phyloP scores from a whole-genome alignment of 306 rosid species.

The Prunus davidiana region DNA sequence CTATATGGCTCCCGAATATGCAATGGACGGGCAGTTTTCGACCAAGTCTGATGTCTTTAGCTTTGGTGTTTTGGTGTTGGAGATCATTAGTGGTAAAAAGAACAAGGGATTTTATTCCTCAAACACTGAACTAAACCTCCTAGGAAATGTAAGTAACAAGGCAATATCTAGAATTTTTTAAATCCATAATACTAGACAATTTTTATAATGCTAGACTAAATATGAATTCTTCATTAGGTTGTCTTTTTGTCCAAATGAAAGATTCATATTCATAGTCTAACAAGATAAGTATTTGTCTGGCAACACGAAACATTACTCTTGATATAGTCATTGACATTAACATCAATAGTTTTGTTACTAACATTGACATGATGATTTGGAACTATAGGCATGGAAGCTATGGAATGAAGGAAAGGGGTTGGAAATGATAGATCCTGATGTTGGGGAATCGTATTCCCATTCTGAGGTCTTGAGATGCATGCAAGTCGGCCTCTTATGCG shows the following conservation, averaged over 20 bases:
- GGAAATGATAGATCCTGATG: constrained; percentile 47
- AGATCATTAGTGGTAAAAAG: constrained; percentile 56
- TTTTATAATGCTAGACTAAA: background rate
- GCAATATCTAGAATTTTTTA: background rate
- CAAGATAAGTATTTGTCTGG: background rate
- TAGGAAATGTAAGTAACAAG: constrained; percentile 39
- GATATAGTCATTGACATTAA: background rate
- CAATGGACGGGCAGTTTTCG: constrained; percentile 65
- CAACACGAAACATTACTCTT: background rate
- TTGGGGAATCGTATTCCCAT: constrained; percentile 34
- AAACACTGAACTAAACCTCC: constrained; percentile 52
- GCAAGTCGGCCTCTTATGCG: constrained; percentile 17
- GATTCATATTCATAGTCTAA: background rate
- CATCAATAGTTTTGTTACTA: background rate
- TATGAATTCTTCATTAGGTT: background rate
- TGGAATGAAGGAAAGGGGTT: constrained; percentile 57
- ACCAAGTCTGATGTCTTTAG: constrained; percentile 69
- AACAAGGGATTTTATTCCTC: constrained; percentile 53
- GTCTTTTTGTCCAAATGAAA: background rate
- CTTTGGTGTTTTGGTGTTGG: constrained; percentile 62
- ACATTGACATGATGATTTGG: background rate
- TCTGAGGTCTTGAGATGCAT: constrained; percentile 64
- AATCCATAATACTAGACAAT: background rate
- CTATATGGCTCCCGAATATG: constrained; percentile 73
- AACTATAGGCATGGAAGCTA: constrained; percentile 53